Evolutionary conservation across 768 basidiomycete species (phyloP), one percentile per base, ranked within the genome.

Genomic region (Lentinus tigrinus): DNA sequence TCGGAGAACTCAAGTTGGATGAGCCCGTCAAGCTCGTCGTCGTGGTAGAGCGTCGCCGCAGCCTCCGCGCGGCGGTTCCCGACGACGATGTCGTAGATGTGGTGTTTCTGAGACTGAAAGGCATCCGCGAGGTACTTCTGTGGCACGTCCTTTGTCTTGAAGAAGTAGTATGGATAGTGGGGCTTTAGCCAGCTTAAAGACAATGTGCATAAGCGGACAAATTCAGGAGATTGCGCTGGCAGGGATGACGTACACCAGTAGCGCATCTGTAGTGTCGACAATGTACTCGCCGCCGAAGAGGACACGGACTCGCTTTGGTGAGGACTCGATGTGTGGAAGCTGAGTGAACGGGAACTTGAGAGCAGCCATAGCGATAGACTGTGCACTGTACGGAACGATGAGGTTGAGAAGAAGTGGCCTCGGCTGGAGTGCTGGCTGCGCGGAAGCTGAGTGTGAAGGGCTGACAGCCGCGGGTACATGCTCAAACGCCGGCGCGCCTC

Each of bases 141-240:
- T 1, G 81, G 72, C 9, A 85, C 62, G 21, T 81, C 84, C 19
- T 73, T 72, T 5, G 67, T 54, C 7, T 72, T 70, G 66, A 88
- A 87, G 66, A 76, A 87, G 60, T 85, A 86, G 3, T 58, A 59
- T 1, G 87, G 85, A 67, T 81, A 87, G 60, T 70, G 74, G 19
- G 73, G 72, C 40, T 77, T 74, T 49, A 84, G 75, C 86, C 85
- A 88, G 17, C 87, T 85, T 31, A 6, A 1, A 14, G 26, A 34
- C 27, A 13, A n/a, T n/a, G n/a, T 1, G 34, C 9, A 37, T 6
- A 4, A 23, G 49, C 42, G 24, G 1, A 42, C 23, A 24, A 50
- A 17, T 44, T 31, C 19, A 24, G 44, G n/a, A 26, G 21, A 28
- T 4, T 26, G 38, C 6, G 21, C 16, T 23, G 28, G 28, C 28